Evolutionary conservation across 1,139 yeast genomes (phyloP).

Genomic region (Candida mesenterica): DNA sequence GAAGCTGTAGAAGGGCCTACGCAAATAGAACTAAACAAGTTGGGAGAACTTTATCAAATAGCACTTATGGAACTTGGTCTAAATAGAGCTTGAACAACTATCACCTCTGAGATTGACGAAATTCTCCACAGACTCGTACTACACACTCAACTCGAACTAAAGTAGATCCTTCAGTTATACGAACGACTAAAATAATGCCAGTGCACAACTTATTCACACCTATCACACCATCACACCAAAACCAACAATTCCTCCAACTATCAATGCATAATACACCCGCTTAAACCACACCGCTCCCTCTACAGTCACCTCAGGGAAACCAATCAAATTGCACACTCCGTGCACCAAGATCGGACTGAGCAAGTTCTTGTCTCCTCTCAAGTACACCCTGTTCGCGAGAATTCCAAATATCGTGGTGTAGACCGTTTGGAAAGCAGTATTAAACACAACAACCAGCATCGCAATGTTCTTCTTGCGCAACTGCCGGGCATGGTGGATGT

Average conservation of each 20-base stretch:
- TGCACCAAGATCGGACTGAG: conserved; percentile 70
- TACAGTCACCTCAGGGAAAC: conserved; percentile 58
- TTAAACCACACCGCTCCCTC: conserved; percentile 16
- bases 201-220: neutral
- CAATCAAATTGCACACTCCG: conserved; percentile 71
- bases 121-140: too few species aligned
- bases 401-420: conserved; percentile 84
- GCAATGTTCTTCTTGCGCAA: conserved; percentile 32
- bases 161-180: too few species aligned
- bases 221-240: conserved; percentile 22
- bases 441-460: conserved; percentile 32
- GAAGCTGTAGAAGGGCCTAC: too few species aligned
- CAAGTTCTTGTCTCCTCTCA: conserved; percentile 45
- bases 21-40: too few species aligned
- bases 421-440: conserved; percentile 54
- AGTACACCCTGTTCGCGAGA: conserved; percentile 63
- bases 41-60: too few species aligned
- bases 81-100: too few species aligned
- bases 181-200: too few species aligned
- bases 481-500: conserved; percentile 78
- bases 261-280: conserved; percentile 37
- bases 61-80: too few species aligned
- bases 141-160: too few species aligned
- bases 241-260: conserved; percentile 42
- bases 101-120: too few species aligned